Percentiles rank a stretch among this genome's conserved stretches.
phyloP scores from a whole-genome alignment of 345 rosid species.

The Boechera divaricarpa region DNA sequence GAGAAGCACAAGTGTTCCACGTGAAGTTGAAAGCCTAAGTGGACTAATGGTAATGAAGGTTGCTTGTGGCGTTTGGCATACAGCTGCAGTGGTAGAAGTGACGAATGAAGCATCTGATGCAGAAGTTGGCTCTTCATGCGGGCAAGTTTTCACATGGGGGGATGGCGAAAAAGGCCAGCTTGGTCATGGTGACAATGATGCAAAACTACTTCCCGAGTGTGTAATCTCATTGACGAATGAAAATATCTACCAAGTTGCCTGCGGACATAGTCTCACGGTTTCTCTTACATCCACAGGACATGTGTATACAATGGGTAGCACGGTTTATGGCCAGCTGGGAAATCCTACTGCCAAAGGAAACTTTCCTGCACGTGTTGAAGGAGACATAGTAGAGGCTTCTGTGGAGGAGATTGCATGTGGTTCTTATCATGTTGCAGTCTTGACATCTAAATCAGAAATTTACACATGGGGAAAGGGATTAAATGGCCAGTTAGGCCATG shows the following conservation, averaged over 20 bases:
- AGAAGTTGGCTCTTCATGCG: conserved; percentile 49
- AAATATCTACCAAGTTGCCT: conserved; percentile 65
- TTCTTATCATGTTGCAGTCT: conserved; percentile 74
- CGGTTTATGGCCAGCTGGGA: conserved; percentile 78
- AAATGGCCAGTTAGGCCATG: conserved; percentile 93
- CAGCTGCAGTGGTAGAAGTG: conserved; percentile 78
- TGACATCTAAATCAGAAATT: conserved; percentile 70
- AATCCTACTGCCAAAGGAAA: conserved; percentile 61
- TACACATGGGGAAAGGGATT: conserved; percentile 88
- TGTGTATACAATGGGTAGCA: conserved; percentile 86
- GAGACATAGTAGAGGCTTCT: conserved; percentile 53
- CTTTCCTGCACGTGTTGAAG: conserved; percentile 63
- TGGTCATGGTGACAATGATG: conserved; percentile 74
- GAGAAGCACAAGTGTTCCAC: conserved; percentile 61
- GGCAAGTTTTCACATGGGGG: conserved; percentile 88
- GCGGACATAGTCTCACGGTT: conserved; percentile 75
- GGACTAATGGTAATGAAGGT: conserved; percentile 62
- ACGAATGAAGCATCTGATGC: conserved; percentile 51
- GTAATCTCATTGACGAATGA: conserved; percentile 54
- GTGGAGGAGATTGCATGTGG: conserved; percentile 86
- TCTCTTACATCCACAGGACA: conserved; percentile 69
- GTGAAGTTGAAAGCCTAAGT: conserved; percentile 71
- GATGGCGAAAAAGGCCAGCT: conserved; percentile 76
- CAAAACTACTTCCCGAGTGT: conserved; percentile 66
- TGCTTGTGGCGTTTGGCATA: conserved; percentile 97